Evolutionary conservation across 1,284 basidiomycete species (phyloP).

Genomic region (Naganishia sp.): DNA sequence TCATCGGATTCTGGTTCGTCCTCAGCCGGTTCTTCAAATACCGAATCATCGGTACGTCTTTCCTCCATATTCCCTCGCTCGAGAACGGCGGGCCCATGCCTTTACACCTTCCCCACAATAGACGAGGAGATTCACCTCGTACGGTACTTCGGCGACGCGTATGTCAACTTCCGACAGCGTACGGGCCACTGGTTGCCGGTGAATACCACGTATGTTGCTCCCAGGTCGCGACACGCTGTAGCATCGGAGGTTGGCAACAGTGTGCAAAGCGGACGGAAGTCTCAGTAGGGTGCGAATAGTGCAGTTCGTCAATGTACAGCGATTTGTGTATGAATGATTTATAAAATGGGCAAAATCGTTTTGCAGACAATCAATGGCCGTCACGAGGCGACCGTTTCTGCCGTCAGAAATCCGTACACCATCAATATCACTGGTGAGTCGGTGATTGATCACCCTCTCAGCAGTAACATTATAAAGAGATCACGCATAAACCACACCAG

Average conservation of each 20-base stretch:
- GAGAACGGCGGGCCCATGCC: constrained; percentile 1
- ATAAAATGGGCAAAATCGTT: no score
- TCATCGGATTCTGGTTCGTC: constrained; percentile 58
- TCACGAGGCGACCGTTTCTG: no score
- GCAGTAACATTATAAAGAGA: no score
- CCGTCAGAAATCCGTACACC: no score
- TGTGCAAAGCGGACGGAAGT: background rate
- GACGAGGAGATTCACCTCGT: constrained; percentile 73
- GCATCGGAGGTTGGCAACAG: background rate
- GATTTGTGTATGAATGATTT: background rate
- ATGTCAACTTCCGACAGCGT: constrained; percentile 65
- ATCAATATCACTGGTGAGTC: no score
- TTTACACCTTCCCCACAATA: constrained; percentile 41
- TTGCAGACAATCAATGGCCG: no score
- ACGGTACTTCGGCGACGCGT: constrained; percentile 79
- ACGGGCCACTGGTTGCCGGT: constrained; percentile 72
- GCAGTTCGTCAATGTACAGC: background rate
- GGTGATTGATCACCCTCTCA: no score
- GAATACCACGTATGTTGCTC: constrained; percentile 15
- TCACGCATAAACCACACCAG: no score
- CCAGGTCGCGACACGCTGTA: background rate
- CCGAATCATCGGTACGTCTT: constrained; percentile 70
- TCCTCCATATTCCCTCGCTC: constrained; percentile 1
- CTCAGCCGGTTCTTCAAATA: constrained; percentile 78
- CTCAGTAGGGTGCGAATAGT: background rate